phyloP scores from a whole-genome alignment of 2,329 filamentous ascomycete species.

The Albifimbria verrucaria region DNA sequence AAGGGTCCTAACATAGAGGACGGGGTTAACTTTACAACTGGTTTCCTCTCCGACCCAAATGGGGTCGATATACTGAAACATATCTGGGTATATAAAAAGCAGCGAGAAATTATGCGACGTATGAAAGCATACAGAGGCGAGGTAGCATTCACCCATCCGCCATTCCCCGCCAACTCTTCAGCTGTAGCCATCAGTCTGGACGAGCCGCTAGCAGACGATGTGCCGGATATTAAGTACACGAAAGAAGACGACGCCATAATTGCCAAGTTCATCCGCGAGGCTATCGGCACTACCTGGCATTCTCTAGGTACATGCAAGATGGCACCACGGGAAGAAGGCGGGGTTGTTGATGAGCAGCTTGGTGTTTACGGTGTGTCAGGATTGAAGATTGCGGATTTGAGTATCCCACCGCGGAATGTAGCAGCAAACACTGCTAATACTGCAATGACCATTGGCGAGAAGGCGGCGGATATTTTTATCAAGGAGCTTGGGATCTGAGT shows the following conservation, averaged over 20 bases:
- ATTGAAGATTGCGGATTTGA: slow-evolving; percentile 35
- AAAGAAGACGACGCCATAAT: slow-evolving; percentile 43
- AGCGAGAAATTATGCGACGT: slow-evolving; percentile 54
- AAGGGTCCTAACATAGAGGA: slow-evolving; percentile 34
- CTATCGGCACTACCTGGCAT: slow-evolving; percentile 38
- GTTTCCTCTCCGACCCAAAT: slow-evolving; percentile 47
- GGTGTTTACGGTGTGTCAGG: slow-evolving; percentile 37
- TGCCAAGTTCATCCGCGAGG: slow-evolving; percentile 35
- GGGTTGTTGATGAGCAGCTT: slow-evolving; percentile 36
- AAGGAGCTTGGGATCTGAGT: too few relatives aligned
- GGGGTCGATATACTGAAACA: slow-evolving; percentile 54
- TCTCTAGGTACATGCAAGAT: slow-evolving; percentile 41
- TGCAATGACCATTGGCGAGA: background rate
- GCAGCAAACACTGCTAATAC: slow-evolving; percentile 32
- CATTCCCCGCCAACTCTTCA: slow-evolving; percentile 34
- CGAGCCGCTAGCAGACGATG: slow-evolving; percentile 13
- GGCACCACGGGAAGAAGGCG: slow-evolving; percentile 29
- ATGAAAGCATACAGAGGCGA: slow-evolving; percentile 48
- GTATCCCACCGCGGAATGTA: slow-evolving; percentile 31
- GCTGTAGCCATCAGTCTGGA: slow-evolving; percentile 27
- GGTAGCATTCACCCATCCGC: slow-evolving; percentile 33
- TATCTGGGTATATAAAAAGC: slow-evolving; percentile 60
- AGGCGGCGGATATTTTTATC: background rate
- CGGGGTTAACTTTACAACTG: slow-evolving; percentile 46
- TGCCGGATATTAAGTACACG: slow-evolving; percentile 41